phyloP scores from a whole-genome alignment of 768 basidiomycete species.

The Tubosaeta sp. region DNA sequence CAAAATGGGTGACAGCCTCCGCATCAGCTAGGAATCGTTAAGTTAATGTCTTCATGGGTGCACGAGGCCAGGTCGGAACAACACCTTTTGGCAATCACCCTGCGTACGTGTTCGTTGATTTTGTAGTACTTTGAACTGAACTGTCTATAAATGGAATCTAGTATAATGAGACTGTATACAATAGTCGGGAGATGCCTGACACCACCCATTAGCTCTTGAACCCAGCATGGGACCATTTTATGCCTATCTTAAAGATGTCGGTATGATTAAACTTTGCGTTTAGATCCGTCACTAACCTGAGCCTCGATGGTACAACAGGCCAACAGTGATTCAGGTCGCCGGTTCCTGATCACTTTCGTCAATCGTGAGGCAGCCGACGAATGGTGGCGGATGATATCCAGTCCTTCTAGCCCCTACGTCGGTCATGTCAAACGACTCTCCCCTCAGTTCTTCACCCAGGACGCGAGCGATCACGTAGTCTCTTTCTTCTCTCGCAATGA shows the following conservation, averaged over 20 bases:
- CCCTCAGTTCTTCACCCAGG: slow-evolving; percentile 1
- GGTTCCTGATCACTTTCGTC: slow-evolving; percentile 19
- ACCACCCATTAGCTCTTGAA: neutral
- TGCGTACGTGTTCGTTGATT: neutral
- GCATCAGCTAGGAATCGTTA: neutral
- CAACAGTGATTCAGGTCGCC: neutral
- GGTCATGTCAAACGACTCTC: neutral
- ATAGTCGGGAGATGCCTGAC: neutral
- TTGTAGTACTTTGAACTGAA: neutral
- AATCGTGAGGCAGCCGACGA: slow-evolving; percentile 22
- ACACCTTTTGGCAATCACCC: neutral
- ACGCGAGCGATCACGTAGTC: neutral
- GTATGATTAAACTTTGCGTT: neutral
- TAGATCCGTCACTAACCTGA: neutral
- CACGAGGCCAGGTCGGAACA: neutral
- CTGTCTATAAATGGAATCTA: neutral
- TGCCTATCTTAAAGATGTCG: neutral
- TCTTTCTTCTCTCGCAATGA: neutral
- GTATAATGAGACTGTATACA: neutral
- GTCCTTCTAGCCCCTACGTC: slow-evolving; percentile 1
- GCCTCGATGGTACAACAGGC: neutral
- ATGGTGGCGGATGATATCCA: slow-evolving; percentile 25
- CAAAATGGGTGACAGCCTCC: neutral
- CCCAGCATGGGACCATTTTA: neutral
- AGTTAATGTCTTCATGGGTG: neutral